Base-by-base conservation (phyloP, 2,329 filamentous ascomycete genomes). In the Talaromyces funiculosus region DNA sequence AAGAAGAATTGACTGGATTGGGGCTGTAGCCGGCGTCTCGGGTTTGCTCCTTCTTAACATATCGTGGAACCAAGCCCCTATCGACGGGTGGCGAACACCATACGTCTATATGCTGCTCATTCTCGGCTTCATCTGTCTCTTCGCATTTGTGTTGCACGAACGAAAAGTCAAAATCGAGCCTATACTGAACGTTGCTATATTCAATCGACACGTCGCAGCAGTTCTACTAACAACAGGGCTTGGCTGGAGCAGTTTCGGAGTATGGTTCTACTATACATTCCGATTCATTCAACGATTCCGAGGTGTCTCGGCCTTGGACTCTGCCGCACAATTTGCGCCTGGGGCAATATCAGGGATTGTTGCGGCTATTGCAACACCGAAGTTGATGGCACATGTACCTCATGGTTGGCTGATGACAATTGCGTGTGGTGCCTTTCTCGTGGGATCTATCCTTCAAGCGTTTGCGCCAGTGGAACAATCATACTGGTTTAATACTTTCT, bases 11-110 rank as follows among this genome's bases (percentile, higher is more conserved):
- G 45, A 49, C 45, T 49, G 45, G 26, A 18, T 49, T 5, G 45
- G 24, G 2, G 26, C 45, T 3, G 33, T 20, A 31, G 68, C 75
- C 0, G 81, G 81, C 2, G 75, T 84, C n/a, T 71, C 72, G 2
- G 78, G 74, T 10, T 69, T 83, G 54, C 72, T 82, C 2, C 68
- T 82, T 3, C 73, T 83, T 67, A 83, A 83, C 63, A 78, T 84
- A 61, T 78, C 80, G 0, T 82, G 80, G 78, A 84, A 83, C 64
- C 78, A 82, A 67, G 78, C 76, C 3, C 75, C 77, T 0, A 69
- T 76, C 2, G 75, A 76, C 10, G 78, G 78, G 0, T 82, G 80
- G 80, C 43, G 67, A 2, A 68, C 72, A 33, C 68, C 77, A 0
- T 81, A 81, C 66, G 72, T 78, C 47, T 77, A 76, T 64, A 69